Conservation (phyloP, 495 filamentous ascomycete species). For the Hypoxylon fragiforme region DNA sequence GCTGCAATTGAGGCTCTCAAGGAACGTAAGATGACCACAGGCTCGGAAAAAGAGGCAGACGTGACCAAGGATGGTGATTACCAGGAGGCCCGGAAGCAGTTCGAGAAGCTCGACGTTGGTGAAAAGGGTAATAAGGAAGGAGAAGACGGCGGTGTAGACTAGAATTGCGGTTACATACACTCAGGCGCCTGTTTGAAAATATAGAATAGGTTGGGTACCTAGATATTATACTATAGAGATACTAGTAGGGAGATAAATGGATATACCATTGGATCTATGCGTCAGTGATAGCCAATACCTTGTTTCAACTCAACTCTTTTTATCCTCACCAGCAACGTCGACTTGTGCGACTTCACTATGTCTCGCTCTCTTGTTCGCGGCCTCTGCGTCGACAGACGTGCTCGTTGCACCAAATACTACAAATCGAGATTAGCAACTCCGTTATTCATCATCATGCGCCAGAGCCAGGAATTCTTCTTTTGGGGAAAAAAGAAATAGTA, state of each 20-base stretch:
- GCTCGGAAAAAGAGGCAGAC: neutral
- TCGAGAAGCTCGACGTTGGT: slow-evolving; percentile 13
- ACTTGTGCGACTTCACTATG: neutral
- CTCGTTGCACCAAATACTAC: slow-evolving; percentile 29
- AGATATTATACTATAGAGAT: no score
- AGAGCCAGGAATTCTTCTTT: no score
- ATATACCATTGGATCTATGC: no score
- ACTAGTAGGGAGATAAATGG: no score
- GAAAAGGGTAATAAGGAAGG: neutral
- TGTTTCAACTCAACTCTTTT: no score
- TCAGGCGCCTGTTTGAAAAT: no score
- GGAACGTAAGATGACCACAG: slow-evolving; percentile 6
- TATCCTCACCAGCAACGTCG: neutral
- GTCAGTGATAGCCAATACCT: no score
- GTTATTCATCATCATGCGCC: neutral
- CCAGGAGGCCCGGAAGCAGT: slow-evolving; percentile 6
- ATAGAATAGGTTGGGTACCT: no score
- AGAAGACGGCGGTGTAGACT: slow-evolving; percentile 12
- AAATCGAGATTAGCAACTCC: slow-evolving; percentile 1
- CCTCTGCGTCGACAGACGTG: slow-evolving; percentile 20
- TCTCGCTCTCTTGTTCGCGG: slow-evolving; percentile 1
- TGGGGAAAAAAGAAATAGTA: neutral
- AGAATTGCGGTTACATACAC: neutral
- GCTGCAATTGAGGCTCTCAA: slow-evolving; percentile 35
- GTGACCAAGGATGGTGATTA: slow-evolving; percentile 17